phyloP scores from a whole-genome alignment of 305 asterid genomes.

The Fraxinus dipetala region DNA sequence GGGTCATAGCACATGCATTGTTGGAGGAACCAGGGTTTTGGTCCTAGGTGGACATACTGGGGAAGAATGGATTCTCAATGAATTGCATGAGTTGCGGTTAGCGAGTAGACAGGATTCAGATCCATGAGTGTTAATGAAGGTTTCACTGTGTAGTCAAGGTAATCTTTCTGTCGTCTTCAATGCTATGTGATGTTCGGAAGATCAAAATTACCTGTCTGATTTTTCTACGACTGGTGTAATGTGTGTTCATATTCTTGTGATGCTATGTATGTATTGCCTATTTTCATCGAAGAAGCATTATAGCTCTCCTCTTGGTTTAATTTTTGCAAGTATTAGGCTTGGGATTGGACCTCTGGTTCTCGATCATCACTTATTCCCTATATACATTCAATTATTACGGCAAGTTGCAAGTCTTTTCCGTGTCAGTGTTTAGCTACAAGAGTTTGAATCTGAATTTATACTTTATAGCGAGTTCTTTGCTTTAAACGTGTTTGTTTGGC shows the following conservation, averaged over 20 bases:
- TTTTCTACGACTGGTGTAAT: neutral
- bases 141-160: neutral
- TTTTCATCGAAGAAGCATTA: neutral
- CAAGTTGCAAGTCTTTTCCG: neutral
- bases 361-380: neutral
- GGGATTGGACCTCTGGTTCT: neutral
- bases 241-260: neutral
- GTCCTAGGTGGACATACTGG: constrained; percentile 94
- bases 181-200: neutral
- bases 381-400: neutral
- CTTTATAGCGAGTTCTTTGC: neutral
- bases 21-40: constrained; percentile 86
- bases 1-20: constrained; percentile 92
- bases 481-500: neutral
- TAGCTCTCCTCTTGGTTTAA: neutral
- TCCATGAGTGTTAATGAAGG: constrained; percentile 25
- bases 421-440: neutral
- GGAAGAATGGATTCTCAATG: constrained; percentile 86
- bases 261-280: constrained; percentile 5
- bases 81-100: constrained; percentile 77
- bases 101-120: constrained; percentile 82
- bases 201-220: neutral
- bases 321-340: neutral
- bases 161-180: neutral
- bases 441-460: neutral